These are phyloP conservation scores for Cafeteria roenbergensis DNA, from an alignment of 108 stramenopile genomes.

Conservation along the genomic window DNA sequence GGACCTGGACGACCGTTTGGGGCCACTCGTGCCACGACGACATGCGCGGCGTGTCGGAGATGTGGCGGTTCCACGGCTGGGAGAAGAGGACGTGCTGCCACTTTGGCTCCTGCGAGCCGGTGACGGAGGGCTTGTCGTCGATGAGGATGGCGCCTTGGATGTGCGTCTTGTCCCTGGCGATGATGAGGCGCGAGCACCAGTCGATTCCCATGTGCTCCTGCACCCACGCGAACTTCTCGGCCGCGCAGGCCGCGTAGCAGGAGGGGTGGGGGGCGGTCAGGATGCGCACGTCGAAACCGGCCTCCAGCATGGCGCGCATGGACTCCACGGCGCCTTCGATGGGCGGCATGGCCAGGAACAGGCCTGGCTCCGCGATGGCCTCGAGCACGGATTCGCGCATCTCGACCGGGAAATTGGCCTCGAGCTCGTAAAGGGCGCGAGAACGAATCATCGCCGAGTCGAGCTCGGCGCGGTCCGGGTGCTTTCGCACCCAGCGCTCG, in stretches of 20 bases:
- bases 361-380: constrained; percentile 1
- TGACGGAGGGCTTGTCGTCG: constrained; percentile 16
- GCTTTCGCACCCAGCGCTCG: not conserved
- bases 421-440: constrained; percentile 1
- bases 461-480: too few relatives aligned
- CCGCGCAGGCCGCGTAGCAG: constrained; percentile 3
- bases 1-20: too few relatives aligned
- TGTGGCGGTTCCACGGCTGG: constrained; percentile 15
- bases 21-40: too few relatives aligned
- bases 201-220: constrained; percentile 5
- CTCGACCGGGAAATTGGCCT: not conserved
- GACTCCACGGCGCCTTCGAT: not conserved
- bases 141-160: constrained; percentile 15
- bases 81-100: constrained; percentile 22
- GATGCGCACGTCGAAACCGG: not conserved
- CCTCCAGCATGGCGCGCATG: not conserved
- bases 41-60: too few relatives aligned
- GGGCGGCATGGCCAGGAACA: not conserved
- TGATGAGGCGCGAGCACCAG: constrained; percentile 13
- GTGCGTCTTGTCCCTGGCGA: constrained; percentile 20
- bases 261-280: constrained; percentile 2
- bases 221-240: constrained; percentile 22
- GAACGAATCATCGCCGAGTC: not conserved
- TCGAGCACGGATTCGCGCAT: not conserved
- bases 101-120: not conserved